Evolutionary conservation across 2,329 filamentous ascomycete genomes (phyloP).

Genomic region (Pestalotiopsis sp.): DNA sequence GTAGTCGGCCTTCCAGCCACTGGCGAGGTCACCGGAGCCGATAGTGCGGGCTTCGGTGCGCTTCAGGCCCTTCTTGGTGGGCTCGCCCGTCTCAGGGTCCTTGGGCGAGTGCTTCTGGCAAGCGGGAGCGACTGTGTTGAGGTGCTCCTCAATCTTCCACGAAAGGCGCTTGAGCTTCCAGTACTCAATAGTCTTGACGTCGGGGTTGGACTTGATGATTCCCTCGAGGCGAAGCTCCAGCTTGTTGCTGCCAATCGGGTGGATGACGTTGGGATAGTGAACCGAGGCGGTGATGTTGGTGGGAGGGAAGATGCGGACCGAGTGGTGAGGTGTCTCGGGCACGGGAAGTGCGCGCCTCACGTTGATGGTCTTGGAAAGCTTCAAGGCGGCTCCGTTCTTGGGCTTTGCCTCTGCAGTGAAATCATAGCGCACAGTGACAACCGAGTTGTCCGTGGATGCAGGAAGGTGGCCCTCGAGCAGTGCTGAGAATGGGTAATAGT

Average conservation of each 20-base stretch:
- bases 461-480: slow-evolving; percentile 86
- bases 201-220: slow-evolving; percentile 71
- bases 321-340: slow-evolving; percentile 81
- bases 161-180: slow-evolving; percentile 92
- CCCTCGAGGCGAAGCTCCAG: slow-evolving; percentile 83
- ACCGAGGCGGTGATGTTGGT: slow-evolving; percentile 90
- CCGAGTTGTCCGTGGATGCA: slow-evolving; percentile 73
- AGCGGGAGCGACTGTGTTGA: slow-evolving; percentile 77
- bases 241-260: slow-evolving; percentile 82
- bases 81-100: slow-evolving; percentile 41
- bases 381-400: slow-evolving; percentile 59
- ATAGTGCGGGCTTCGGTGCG: slow-evolving; percentile 79
- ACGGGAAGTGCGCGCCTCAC: slow-evolving; percentile 78
- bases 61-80: slow-evolving; percentile 64
- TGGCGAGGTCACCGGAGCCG: slow-evolving; percentile 79
- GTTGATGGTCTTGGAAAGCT: slow-evolving; percentile 68
- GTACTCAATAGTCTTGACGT: slow-evolving; percentile 71
- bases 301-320: slow-evolving; percentile 91
- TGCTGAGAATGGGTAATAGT: slow-evolving; percentile 87
- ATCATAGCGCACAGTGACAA: slow-evolving; percentile 78
- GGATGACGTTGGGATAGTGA: slow-evolving; percentile 79
- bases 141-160: slow-evolving; percentile 90
- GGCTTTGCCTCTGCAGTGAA: slow-evolving; percentile 70
- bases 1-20: slow-evolving; percentile 84
- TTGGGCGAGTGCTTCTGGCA: slow-evolving; percentile 75